Evolutionary conservation across 2,329 filamentous ascomycete genomes (phyloP).

Genomic region (Fusarium ambrosium): DNA sequence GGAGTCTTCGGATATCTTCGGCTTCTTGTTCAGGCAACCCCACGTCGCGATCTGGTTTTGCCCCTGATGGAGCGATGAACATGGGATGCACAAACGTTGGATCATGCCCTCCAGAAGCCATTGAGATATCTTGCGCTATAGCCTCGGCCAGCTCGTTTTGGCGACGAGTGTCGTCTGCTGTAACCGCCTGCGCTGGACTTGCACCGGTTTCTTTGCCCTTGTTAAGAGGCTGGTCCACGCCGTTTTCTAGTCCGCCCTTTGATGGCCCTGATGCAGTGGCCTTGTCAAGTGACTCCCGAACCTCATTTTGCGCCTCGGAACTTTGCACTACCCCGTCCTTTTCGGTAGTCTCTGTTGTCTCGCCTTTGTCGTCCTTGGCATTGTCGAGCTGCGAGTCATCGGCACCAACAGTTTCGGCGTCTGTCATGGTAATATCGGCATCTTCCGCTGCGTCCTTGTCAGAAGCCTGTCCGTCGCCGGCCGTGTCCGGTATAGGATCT

Average conservation of each 20-base stretch:
- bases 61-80: slow-evolving; percentile 74
- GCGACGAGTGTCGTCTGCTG: slow-evolving; percentile 9
- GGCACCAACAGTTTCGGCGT: slow-evolving; percentile 40
- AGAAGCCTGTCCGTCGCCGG: slow-evolving; percentile 9
- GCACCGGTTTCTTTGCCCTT: not conserved
- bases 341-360: slow-evolving; percentile 19
- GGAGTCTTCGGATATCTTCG: slow-evolving; percentile 80
- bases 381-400: slow-evolving; percentile 36
- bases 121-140: slow-evolving; percentile 13
- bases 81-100: slow-evolving; percentile 78
- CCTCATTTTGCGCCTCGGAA: slow-evolving; percentile 27
- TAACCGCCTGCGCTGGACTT: slow-evolving; percentile 3
- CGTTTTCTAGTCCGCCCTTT: slow-evolving; percentile 17
- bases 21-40: slow-evolving; percentile 81
- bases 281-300: slow-evolving; percentile 6
- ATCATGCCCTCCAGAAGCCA: slow-evolving; percentile 44
- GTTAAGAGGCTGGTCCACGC: not conserved
- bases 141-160: slow-evolving; percentile 22
- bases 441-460: slow-evolving; percentile 36
- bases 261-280: not conserved
- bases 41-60: slow-evolving; percentile 76
- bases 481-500: slow-evolving; percentile 11
- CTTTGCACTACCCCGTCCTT: slow-evolving; percentile 4
- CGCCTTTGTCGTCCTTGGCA: slow-evolving; percentile 18
- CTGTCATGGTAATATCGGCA: slow-evolving; percentile 51